Base-by-base conservation (phyloP, 768 basidiomycete species). In the Boletus speciosus region DNA sequence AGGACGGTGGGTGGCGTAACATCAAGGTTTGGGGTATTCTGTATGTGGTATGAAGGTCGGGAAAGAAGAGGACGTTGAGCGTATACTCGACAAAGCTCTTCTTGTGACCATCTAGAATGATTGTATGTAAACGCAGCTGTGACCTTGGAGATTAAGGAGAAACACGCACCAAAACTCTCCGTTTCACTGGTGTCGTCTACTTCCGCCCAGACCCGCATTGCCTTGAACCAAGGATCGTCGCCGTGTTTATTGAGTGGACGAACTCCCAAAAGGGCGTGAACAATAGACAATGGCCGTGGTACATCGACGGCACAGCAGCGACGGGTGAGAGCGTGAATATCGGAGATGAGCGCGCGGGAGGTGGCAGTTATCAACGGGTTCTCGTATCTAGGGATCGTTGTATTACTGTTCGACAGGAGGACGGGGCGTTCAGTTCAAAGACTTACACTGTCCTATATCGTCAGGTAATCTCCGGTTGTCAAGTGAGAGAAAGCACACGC, bases 1-100 rank as follows among this genome's bases (percentile, higher is more conserved):
- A 71, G 35, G 65, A 68, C 56, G 64, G 73, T 62, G 59, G 69
- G 61, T 25, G 61, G 37, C 51, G 61, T 19, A 71, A 43, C 56
- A 75, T 61, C 52, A 80, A 70, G 12, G 75, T 76, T 45, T 76
- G 71, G 44, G 74, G 68, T 46, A 75, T 74, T 52, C 59, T 59
- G 54, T 69, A 70, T 29, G 73, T 73, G 61, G 74, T 71, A 69
- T 88, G 85, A 65, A 88, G 75, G 54, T 83, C 85, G 1, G 91
- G 90, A 47, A 92, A 78, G 55, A 91, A 72, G 49, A 90, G 75
- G 38, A 92, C 73, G 66, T 93, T 84, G 52, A 92, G 77, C 1
- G 86, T 90, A 66, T 91, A 90, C 64, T 90, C 86, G 43, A 92
- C 82, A 25, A 90, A 84, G 39, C 81, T 80, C 69, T 82, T 85